Base-by-base conservation (phyloP, 441 rosid species). In the Pelargonium australe region DNA sequence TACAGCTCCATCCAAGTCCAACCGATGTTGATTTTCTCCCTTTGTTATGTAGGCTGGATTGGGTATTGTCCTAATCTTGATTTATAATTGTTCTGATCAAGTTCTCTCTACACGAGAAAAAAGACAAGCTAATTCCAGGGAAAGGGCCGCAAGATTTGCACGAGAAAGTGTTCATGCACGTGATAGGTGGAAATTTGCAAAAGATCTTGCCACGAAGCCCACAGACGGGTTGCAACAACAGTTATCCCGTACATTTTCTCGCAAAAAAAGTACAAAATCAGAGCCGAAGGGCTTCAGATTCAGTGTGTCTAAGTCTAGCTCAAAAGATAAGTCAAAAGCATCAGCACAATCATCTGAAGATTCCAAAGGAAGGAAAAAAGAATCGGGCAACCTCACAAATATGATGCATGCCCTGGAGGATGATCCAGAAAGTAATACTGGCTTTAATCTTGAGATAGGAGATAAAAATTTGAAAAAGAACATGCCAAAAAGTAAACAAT, bases 81-180 rank as follows among this genome's bases (percentile, higher is more conserved):
- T 95, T 43, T 87, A 92, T 73, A 90, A 91, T 84, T 95, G 95
- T 80, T 92, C 99, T 19, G 99, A 95, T 67, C 99, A 90, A 87
- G 95, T 87, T 64, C 86, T 95, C 55, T 81, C 89, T 1, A 90
- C 98, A 3, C 83, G 98, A 74, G 98, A 89, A 77, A 85, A 75
- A 81, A 82, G 89, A 73, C 83, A 83, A 37, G 98, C 96, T 31
- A 72, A 89, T 82, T 82, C 97, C 19, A 85, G 98, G 62, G 97
- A 92, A 65, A 85, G 95, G 67, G 97, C 98, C 0, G 97, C 89
- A 85, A 85, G 75, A 93, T 92, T 66, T 72, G 96, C 91, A 20
- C 80, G 95, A 37, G 96, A 92, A 51, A 73, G 85, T 0, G 91
- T 88, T 23, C 95, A 85, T 73, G 84, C 97, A 0, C 82, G 87